Evolutionary conservation across 768 basidiomycete species (phyloP), one percentile per base, ranked within the genome.

Genomic region (Sporobolomyces pararoseus): DNA sequence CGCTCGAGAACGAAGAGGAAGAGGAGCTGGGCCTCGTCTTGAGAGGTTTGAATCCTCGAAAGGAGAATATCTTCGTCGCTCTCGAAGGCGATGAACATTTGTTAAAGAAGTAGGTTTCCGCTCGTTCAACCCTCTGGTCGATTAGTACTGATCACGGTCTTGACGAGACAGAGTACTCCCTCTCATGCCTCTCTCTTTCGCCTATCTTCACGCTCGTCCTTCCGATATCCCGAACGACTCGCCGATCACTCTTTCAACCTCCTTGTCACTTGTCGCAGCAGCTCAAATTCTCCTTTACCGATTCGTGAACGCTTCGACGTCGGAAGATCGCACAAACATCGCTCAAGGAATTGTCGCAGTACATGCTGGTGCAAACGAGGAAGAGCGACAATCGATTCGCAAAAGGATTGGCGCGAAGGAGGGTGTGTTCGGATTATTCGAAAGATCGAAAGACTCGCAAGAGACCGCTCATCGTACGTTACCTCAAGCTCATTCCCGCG

Each of bases 251-350:
- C 27, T 12, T 13, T 27, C 31, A 13, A 5, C 25, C 9, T 39
- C 59, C 1, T 42, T 35, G 21, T 31, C 49, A 2, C 44, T 47
- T 17, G 9, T 64, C 10, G 14, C 39, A 13, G 54, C 66, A 1
- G 42, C 50, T 2, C 71, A 66, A 23, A 35, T 69, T 5, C 4
- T 63, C 34, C 60, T 69, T 6, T 65, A 73, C 32, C 72, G 72
- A 27, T 54, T 69, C 54, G 17, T 69, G 25, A 21, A 42, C 50
- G 54, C 47, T 19, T 23, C 54, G 19, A n/a, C 49, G 0, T 19
- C 31, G 17, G 27, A 10, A 9, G 60, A 68, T 21, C 53, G 60
- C 7, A n/a, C 10, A 16, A 3, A 37, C n/a, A 0, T 23, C 67
- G 23, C 44, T 44, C 1, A 5, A 35, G 4, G 60, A 49, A 29